A percentile compares a stretch with the other conserved stretches of the same genome.
Conservation (phyloP, 2,329 filamentous ascomycete species). For the Bipolaris oryzae region DNA sequence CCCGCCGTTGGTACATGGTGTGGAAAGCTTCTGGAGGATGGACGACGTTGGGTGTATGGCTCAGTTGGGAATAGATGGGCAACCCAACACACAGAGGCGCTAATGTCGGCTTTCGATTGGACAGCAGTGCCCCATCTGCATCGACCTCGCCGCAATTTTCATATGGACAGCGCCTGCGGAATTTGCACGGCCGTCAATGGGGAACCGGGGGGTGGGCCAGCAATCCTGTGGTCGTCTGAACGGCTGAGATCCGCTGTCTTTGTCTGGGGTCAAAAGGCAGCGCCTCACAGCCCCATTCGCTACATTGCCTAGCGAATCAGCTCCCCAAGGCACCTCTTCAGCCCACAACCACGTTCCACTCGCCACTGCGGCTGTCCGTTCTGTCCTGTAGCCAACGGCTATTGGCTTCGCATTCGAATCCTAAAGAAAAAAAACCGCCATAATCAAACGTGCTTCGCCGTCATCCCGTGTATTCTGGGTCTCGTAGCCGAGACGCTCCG, state of each 20-base stretch:
- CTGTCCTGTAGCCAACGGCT: conserved; percentile 1
- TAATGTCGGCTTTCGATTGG: conserved; percentile 22
- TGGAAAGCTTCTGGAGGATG: conserved; percentile 19
- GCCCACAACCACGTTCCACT: conserved; percentile 14
- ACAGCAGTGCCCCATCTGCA: conserved; percentile 12
- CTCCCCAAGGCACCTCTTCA: conserved; percentile 7
- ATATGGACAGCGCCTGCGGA: conserved; percentile 25
- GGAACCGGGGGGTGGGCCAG: conserved; percentile 13
- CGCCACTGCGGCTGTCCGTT: conserved; percentile 3
- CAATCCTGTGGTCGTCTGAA: conserved; percentile 11
- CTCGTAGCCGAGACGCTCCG: conserved; percentile 13
- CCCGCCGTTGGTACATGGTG: conserved; percentile 26
- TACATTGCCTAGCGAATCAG: conserved; percentile 16
- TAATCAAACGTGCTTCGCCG: conserved; percentile 10
- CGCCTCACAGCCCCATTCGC: conserved; percentile 15
- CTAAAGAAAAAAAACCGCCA: conserved; percentile 9
- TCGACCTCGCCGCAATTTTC: conserved; percentile 23
- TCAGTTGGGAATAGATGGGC: conserved; percentile 17
- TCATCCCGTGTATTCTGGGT: conserved; percentile 3
- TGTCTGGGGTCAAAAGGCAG: conserved; percentile 4
- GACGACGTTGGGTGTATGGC: conserved; percentile 14
- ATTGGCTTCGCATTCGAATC: conserved; percentile 3
- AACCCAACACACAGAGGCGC: conserved; percentile 20
- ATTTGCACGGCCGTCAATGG: conserved; percentile 14
- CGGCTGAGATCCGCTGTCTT: conserved; percentile 13